Conservation (phyloP, 768 basidiomycete species). For the Solioccasus polychromus region DNA sequence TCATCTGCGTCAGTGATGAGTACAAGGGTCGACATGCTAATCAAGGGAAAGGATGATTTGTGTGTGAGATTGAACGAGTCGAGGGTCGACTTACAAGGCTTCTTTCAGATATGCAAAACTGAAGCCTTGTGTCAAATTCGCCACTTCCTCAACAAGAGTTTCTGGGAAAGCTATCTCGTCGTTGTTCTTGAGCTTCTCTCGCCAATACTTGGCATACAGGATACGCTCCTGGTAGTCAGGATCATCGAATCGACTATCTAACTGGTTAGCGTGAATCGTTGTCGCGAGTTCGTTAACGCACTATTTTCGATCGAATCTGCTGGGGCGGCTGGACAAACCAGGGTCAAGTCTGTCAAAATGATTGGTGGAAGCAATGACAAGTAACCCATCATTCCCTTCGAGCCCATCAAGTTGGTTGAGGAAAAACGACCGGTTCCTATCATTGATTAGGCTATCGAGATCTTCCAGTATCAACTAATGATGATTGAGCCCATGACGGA, state of each 20-base stretch:
- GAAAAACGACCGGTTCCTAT: slow-evolving; percentile 81
- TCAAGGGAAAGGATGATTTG: background rate
- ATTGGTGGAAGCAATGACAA: slow-evolving; percentile 80
- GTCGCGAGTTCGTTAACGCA: slow-evolving; percentile 34
- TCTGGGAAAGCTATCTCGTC: slow-evolving; percentile 66
- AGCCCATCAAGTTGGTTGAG: slow-evolving; percentile 83
- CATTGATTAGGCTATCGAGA: slow-evolving; percentile 77
- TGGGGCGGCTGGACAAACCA: slow-evolving; percentile 72
- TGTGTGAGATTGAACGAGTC: background rate
- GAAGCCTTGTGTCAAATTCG: slow-evolving; percentile 59
- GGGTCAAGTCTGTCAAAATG: slow-evolving; percentile 81
- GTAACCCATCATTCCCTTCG: slow-evolving; percentile 74
- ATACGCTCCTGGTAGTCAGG: slow-evolving; percentile 62
- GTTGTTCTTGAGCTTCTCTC: slow-evolving; percentile 66
- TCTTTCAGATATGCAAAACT: slow-evolving; percentile 90
- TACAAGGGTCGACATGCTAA: slow-evolving; percentile 73
- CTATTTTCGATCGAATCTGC: slow-evolving; percentile 87
- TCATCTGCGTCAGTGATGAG: slow-evolving; percentile 53
- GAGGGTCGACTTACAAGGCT: slow-evolving; percentile 61
- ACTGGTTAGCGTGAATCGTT: background rate
- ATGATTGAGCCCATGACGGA: background rate
- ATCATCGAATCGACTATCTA: slow-evolving; percentile 64
- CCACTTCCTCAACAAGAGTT: slow-evolving; percentile 55
- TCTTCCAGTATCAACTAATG: slow-evolving; percentile 49
- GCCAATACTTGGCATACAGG: slow-evolving; percentile 78